Base-by-base conservation (phyloP, 2,329 filamentous ascomycete genomes). In the Coniosporium tulheliwenetii region DNA sequence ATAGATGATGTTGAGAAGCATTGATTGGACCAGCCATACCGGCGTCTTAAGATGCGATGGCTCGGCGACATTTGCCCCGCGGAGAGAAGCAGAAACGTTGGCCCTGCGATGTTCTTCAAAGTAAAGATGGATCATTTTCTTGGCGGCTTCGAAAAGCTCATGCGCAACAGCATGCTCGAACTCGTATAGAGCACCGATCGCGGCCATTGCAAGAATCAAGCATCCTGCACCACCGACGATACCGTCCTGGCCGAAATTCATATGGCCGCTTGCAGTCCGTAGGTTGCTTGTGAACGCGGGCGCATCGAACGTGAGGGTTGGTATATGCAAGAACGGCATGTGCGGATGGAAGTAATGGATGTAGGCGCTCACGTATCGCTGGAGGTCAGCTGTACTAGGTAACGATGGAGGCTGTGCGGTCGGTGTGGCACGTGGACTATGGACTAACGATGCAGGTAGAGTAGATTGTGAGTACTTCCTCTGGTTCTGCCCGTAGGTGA, bases 1-100 rank as follows among this genome's bases (percentile, higher is more conserved):
- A 56, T 94, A 96, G 12, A 95, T 83, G 32, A 96, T 84, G 55
- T 94, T 96, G 39, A 98, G 70, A 8, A 96, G 68, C 89, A 96
- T 96, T 0, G 89, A 85, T 60, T 96, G 91, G 12, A 96, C 86
- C 19, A 98, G 71, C 87, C 89, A 96, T 34, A 95, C 70, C 0
- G 89, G 89, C 2, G 87, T 77, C 41, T 75, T 89, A 48, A 85
- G 77, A 33, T 77, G 72, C 10, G 36, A 36, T 15, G 14, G 13
- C 35, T 59, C 58, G 5, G 55, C 51, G 36, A 69, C 64, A 44
- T 60, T 65, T 10, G 69, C 63, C 5, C 72, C 70, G 40, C 67
- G 73, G 16, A 75, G 60, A 5, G 70, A 70, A 36, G 71, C 70
- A 15, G 72, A 71, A 57, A 93, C 79, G 55, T 93, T 86, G 40